Evolutionary conservation across 768 basidiomycete genomes (phyloP).

Genomic region (Boletus tylopilopsis): DNA sequence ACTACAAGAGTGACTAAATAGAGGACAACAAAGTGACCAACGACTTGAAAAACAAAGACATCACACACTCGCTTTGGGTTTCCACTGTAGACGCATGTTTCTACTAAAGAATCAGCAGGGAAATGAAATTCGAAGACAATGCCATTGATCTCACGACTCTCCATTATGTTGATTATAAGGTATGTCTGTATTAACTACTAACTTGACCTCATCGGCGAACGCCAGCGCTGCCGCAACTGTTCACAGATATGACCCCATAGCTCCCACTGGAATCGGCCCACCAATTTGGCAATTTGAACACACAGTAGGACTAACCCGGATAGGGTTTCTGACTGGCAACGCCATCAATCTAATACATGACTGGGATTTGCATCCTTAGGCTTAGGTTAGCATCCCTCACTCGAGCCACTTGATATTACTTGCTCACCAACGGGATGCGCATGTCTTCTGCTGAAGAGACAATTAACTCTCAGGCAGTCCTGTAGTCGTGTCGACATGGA

Average conservation of each 20-base stretch:
- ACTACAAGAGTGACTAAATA: too few species aligned
- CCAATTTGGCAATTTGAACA: slow-evolving; percentile 34
- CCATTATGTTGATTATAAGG: slow-evolving; percentile 25
- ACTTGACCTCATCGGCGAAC: slow-evolving; percentile 6
- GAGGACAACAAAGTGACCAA: too few species aligned
- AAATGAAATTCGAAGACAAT: not conserved
- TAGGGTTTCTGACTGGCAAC: slow-evolving; percentile 65
- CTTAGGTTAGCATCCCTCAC: slow-evolving; percentile 12
- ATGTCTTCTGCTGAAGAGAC: slow-evolving; percentile 70
- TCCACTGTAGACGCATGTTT: too few species aligned
- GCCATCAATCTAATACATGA: slow-evolving; percentile 64
- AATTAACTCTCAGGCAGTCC: slow-evolving; percentile 61
- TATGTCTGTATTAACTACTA: slow-evolving; percentile 14
- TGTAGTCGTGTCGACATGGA: slow-evolving; percentile 66
- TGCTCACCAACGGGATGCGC: slow-evolving; percentile 48
- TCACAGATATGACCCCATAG: slow-evolving; percentile 14
- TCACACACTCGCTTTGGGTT: too few species aligned
- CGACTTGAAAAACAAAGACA: too few species aligned
- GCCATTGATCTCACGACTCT: slow-evolving; percentile 1
- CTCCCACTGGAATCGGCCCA: slow-evolving; percentile 10
- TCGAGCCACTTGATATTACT: not conserved
- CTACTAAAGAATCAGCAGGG: not conserved
- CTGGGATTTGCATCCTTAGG: slow-evolving; percentile 50
- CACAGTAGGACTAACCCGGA: slow-evolving; percentile 57
- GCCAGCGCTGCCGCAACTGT: slow-evolving; percentile 22